Evolutionary conservation across 106 monocot species (phyloP).

Genomic region (Allium fistulosum): DNA sequence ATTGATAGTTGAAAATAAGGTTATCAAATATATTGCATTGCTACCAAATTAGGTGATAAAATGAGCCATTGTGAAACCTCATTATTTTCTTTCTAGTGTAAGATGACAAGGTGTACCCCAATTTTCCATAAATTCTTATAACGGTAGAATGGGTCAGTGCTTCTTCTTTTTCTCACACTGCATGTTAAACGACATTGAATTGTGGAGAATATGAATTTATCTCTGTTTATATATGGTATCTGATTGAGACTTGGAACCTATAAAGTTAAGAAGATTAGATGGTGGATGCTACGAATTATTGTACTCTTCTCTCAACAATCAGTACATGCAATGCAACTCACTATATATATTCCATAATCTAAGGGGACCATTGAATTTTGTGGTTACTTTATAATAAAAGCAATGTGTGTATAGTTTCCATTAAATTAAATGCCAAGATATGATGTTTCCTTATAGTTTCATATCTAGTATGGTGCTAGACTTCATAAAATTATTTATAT

Average conservation of each 20-base stretch:
- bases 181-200: not conserved
- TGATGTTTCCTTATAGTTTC: conserved; percentile 3
- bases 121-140: not conserved
- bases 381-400: not conserved
- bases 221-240: not conserved
- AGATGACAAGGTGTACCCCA: not conserved
- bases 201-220: not conserved
- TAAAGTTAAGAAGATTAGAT: conserved; percentile 1
- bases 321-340: not conserved
- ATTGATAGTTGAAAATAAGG: no score
- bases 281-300: conserved; percentile 10
- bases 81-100: not conserved
- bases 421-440: conserved; percentile 7
- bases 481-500: conserved; percentile 2
- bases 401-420: conserved; percentile 3
- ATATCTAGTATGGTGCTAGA: conserved; percentile 3
- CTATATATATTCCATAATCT: not conserved
- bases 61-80: not conserved
- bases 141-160: not conserved
- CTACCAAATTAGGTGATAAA: conserved; percentile 7
- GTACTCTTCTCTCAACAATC: not conserved
- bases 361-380: conserved; percentile 3
- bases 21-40: no score
- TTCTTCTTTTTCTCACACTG: not conserved
- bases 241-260: conserved; percentile 8